Conservation (phyloP, 768 basidiomycete species). For the Hericium erinaceus region DNA sequence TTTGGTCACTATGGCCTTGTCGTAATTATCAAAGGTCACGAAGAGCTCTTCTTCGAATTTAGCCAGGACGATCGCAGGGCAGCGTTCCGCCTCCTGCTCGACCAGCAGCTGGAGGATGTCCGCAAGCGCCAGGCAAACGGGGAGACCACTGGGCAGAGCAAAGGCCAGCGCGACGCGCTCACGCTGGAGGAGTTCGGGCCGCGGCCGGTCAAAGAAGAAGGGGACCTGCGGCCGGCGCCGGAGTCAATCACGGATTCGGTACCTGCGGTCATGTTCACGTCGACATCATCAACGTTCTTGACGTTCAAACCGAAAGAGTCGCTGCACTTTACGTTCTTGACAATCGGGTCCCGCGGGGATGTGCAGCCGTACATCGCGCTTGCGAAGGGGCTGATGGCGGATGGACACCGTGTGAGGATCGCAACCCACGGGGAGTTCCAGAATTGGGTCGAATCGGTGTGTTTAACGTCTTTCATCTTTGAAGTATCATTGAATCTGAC, state of each 20-base stretch:
- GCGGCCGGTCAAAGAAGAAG: constrained; percentile 28
- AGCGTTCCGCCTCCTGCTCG: constrained; percentile 65
- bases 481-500: background rate
- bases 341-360: constrained; percentile 93
- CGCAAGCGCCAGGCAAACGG: constrained; percentile 38
- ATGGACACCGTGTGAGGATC: constrained; percentile 84
- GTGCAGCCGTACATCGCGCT: constrained; percentile 98
- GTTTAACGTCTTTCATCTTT: constrained; percentile 19
- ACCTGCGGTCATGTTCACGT: constrained; percentile 94
- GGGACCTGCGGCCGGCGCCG: constrained; percentile 35
- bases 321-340: constrained; percentile 87
- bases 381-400: constrained; percentile 81
- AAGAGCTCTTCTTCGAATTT: constrained; percentile 97
- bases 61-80: constrained; percentile 69
- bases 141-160: constrained; percentile 34
- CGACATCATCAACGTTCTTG: constrained; percentile 90
- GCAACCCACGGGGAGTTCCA: constrained; percentile 94
- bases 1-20: constrained; percentile 88
- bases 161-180: constrained; percentile 60
- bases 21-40: constrained; percentile 89
- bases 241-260: constrained; percentile 33
- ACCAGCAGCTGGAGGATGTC: constrained; percentile 72
- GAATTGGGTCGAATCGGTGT: constrained; percentile 89
- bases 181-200: constrained; percentile 82
- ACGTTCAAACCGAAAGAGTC: constrained; percentile 88